Evolutionary conservation across 1,284 basidiomycete species (phyloP), one percentile per base, ranked within the genome.

Genomic region (Apiotrichum laibachii): DNA sequence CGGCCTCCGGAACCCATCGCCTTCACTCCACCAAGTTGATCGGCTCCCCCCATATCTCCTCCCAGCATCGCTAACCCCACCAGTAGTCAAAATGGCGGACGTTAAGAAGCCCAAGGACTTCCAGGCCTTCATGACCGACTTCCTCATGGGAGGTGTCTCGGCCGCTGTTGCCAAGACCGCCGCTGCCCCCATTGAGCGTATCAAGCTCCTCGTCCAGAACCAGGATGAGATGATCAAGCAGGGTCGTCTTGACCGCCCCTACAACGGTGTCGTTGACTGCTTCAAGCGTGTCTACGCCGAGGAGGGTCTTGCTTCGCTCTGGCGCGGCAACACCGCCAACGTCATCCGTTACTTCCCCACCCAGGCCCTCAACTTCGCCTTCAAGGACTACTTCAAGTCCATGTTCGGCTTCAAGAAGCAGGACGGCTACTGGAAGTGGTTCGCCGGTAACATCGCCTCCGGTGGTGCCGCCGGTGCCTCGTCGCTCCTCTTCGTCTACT

Each of bases 301-400:
- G n/a, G 92, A 95, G 83, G 92, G 92, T 79, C 80, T 93, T 59
- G 83, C 92, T 60, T 88, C 92, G 18, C 82, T 95, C 73, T 95
- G 92, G 92, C 85, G 92, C 81, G 92, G 92, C 79, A 95, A 95
- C 86, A 93, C 91, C 50, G 92, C 92, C 83, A 95, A 95, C 81
- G 92, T 95, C 80, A 93, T 95, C 81, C 91, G 92, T 80, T 94
- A 95, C 87, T 95, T 95, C 88, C 92, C 92, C 58, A 95, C 92
- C 48, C 92, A 95, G 79, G 92, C 92, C 42, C 82, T 95, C 72
- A 95, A 95, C 87, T 95, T 95, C 75, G 90, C 90, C 77, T 92
- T 92, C 86, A 92, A 94, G 90, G 91, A 94, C 77, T 94, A 94
- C 85, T 94, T 93, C 86, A 94, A 94, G 83, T 89, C 90, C 18